Base-by-base conservation (phyloP, 805 yeast genomes). In the Lachancea waltii region DNA sequence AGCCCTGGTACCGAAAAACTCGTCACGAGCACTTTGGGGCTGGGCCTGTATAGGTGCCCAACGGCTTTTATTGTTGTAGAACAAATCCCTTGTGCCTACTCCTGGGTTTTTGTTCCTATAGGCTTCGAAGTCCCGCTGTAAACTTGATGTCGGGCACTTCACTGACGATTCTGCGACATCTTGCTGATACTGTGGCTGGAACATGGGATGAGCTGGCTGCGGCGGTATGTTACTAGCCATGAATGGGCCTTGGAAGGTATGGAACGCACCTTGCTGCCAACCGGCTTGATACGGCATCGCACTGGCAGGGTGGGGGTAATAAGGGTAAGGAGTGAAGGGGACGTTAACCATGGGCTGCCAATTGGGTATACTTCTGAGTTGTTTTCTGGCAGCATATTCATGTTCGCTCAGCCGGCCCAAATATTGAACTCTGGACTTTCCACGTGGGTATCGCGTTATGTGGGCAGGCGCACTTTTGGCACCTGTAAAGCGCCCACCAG, bases 351-450 rank as follows among this genome's bases (percentile, higher is more conserved):
- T 26, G 22, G 11, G 27, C 4, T 32, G 20, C 41, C 32, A 25
- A 21, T 16, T 18, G 25, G 26, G 19, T 5, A n/a, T 11, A 14
- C 10, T 18, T 20, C 23, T 21, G 7, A 31, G 31, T 19, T 19
- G 25, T 20, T 27, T 34, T 14, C 31, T 23, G 8, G 19, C 11
- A 7, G 7, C 16, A n/a, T 29, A 14, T 3, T 34, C 37, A 3
- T n/a, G 13, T 6, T 32, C 32, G 5, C 21, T 20, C 14, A n/a
- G 32, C 28, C 41, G 45, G 5, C 62, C 62, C 23, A 56, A 25
- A 32, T 56, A 58, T 37, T 49, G 54, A 9, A 58, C 61, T 13
- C 54, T 47, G 10, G 56, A 56, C 34, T 48, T 53, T 9, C 46
- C 49, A 13, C 43, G 46, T n/a, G 50, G 47, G 18, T 49, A 49